Conservation (phyloP, 371 early-diverging fungal species). For the Actinomucor elegans region DNA sequence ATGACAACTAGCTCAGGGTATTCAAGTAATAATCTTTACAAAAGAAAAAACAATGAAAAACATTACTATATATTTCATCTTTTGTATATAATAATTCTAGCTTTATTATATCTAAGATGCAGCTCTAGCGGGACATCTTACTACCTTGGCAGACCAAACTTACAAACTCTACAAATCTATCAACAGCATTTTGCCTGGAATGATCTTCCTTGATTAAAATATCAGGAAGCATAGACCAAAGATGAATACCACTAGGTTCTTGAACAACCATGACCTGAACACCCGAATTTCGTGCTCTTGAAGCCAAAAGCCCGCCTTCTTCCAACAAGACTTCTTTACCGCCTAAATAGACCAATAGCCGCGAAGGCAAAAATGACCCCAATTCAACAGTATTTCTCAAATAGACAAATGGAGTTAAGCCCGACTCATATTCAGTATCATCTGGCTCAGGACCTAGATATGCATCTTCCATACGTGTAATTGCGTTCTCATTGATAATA, state of each 20-base stretch:
- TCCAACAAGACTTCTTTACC: constrained; percentile 46
- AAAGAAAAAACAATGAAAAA: too few species aligned
- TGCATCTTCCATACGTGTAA: constrained; percentile 36
- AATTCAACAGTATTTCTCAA: constrained; percentile 11
- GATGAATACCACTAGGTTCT: constrained; percentile 35
- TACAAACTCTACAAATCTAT: constrained; percentile 24
- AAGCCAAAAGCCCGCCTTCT: constrained; percentile 38
- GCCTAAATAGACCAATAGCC: constrained; percentile 36
- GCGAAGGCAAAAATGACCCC: constrained; percentile 25
- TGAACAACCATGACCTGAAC: constrained; percentile 33
- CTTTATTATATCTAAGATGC: too few species aligned
- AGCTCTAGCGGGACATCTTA: too few species aligned
- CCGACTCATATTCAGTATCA: constrained; percentile 6
- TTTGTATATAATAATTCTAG: too few species aligned
- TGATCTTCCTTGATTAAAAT: constrained; percentile 16
- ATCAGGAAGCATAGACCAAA: constrained; percentile 35
- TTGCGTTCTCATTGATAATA: constrained; percentile 28
- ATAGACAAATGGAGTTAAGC: constrained; percentile 14
- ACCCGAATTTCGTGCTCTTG: constrained; percentile 31
- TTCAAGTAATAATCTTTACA: too few species aligned
- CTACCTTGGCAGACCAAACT: too few species aligned
- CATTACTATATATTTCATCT: too few species aligned
- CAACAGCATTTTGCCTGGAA: constrained; percentile 13
- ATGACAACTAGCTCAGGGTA: too few species aligned
- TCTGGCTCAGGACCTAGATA: constrained; percentile 30